Evolutionary conservation across 2,329 filamentous ascomycete genomes (phyloP).

Genomic region (Neopestalotiopsis rosae): DNA sequence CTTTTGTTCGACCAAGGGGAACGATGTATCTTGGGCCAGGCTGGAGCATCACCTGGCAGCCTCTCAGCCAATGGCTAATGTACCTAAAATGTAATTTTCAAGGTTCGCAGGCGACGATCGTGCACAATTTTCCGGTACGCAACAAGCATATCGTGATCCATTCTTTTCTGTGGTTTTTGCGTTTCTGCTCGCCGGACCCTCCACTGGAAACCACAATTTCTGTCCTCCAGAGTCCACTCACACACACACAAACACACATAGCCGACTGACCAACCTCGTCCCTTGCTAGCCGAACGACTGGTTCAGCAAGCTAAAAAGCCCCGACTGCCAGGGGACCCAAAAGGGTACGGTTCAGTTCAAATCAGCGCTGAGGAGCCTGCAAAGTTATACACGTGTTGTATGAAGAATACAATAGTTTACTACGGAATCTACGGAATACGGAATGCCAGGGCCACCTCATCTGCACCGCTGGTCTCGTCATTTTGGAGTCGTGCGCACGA

Average conservation of each 20-base stretch:
- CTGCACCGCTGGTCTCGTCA: constrained; percentile 12
- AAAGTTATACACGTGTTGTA: no score
- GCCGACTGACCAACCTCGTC: neutral
- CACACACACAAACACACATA: neutral
- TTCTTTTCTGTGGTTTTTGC: neutral
- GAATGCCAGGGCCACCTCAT: neutral
- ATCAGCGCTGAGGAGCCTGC: neutral
- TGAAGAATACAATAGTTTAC: no score
- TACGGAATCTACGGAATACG: constrained; percentile 2
- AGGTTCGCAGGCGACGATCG: neutral
- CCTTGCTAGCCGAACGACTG: neutral
- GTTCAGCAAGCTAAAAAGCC: neutral
- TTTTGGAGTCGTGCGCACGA: neutral
- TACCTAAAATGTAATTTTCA: no score
- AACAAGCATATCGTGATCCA: constrained; percentile 3
- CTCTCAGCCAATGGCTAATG: neutral
- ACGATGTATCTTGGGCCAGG: neutral
- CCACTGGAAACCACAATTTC: constrained; percentile 1
- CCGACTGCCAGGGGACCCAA: neutral
- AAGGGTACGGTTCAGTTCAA: neutral
- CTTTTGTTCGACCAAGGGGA: neutral
- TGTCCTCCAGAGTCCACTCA: neutral
- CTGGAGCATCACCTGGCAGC: no score
- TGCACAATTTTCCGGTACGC: neutral
- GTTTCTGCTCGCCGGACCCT: neutral